A percentile compares a stretch with the other conserved stretches of the same genome.
These are phyloP conservation scores for Rhododendron ovatum DNA, from an alignment of 148 eudicot genomes.

Conservation along the genomic window DNA sequence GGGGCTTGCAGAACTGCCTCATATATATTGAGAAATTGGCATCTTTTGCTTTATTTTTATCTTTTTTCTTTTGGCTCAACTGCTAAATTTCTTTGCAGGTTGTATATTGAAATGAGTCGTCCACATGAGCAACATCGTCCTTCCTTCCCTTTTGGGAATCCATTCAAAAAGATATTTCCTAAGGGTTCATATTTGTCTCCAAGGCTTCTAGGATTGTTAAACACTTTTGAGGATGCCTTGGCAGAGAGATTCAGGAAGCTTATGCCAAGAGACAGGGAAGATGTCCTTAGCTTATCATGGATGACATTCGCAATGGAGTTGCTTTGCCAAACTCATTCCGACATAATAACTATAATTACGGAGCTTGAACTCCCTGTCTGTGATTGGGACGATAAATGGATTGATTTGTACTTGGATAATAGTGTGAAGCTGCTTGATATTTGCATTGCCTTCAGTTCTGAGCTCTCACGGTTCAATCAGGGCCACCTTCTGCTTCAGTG, in stretches of 20 bases:
- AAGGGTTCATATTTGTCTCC: constrained; percentile 65
- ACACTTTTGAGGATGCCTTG: constrained; percentile 59
- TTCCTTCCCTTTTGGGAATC: constrained; percentile 63
- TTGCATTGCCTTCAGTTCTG: constrained; percentile 66
- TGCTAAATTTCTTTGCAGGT: constrained; percentile 26
- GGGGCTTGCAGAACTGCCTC: too few relatives aligned
- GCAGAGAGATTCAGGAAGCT: constrained; percentile 54
- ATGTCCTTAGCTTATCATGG: constrained; percentile 65
- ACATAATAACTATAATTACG: constrained; percentile 60
- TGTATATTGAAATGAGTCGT: constrained; percentile 51
- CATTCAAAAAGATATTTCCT: constrained; percentile 59
- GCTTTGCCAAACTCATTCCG: constrained; percentile 65
- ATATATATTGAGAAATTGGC: neutral
- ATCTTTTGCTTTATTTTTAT: neutral
- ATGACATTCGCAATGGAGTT: constrained; percentile 58
- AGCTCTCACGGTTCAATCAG: constrained; percentile 63
- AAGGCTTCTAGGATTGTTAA: constrained; percentile 40
- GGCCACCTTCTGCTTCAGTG: constrained; percentile 66
- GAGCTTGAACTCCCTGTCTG: constrained; percentile 73
- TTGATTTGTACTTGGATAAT: constrained; percentile 80
- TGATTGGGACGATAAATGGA: constrained; percentile 93
- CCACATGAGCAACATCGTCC: constrained; percentile 73
- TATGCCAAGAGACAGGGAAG: constrained; percentile 45
- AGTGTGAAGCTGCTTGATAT: constrained; percentile 82
- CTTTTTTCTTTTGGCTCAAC: neutral